Evolutionary conservation across 441 rosid species (phyloP), one percentile per base, ranked within the genome.

Genomic region (Lepidium campestre): DNA sequence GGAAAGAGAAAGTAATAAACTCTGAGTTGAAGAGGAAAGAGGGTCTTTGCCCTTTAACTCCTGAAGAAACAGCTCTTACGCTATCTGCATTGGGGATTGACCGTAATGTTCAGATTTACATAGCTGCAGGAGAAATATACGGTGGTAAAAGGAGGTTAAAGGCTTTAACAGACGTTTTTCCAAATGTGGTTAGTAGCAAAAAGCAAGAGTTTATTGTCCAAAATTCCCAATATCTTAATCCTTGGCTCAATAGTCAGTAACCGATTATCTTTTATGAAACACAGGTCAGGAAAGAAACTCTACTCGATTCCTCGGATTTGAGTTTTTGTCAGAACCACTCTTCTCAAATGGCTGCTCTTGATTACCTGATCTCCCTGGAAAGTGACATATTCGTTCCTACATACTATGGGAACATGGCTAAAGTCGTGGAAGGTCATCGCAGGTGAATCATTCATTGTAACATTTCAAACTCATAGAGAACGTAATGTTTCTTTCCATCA

Each of bases 341-440:
- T 1, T 87, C 94, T 10, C 91, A 87, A 77, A 87, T 87, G 94
- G 94, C 94, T 17, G 89, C 93, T 14, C 73, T 87, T 37, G 93
- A 87, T 67, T 87, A 85, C 75, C 72, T 87, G 15, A 87, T 85
- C 14, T 82, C 93, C 27, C 61, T 87, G 5, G 93, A 85, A 65
- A 87, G 90, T 15, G 93, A 87, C 59, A 81, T 85, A 67, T 87
- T 87, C 50, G 82, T 87, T 56, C 91, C 93, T 15, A 87, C 93
- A 1, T 75, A 83, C 56, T 88, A 85, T 25, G 93, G 93, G 47
- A 87, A 87, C 80, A 87, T 87, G 93, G 93, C 93, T 4, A 85
- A 75, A 76, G 91, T 87, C n/a, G 90, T 87, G 4, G 93, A 85
- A 81, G 93, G 93, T 73, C 93, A 87, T 67, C 82, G 93, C 53